A percentile compares a stretch with the other conserved stretches of the same genome.
phyloP scores from a whole-genome alignment of 31 red algal genomes.

The Asparagopsis taxiformis region DNA sequence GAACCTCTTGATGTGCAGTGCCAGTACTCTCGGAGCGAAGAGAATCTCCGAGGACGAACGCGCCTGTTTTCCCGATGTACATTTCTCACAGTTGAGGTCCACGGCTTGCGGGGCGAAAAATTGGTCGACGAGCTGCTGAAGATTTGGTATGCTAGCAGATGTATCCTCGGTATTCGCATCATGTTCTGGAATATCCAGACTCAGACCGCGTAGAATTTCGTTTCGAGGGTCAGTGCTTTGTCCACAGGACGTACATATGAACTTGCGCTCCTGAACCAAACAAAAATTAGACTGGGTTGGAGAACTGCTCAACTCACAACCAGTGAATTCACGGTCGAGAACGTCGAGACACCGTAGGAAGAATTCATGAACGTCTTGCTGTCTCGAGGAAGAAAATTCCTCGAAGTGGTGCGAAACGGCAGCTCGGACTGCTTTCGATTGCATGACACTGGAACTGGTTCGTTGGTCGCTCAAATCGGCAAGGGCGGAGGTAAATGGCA shows the following conservation, averaged over 20 bases:
- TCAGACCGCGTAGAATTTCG: slow-evolving; percentile 22
- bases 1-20: slow-evolving; percentile 30
- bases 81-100: slow-evolving; percentile 27
- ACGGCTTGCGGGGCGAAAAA: slow-evolving; percentile 26
- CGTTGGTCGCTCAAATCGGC: background rate
- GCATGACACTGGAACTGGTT: background rate
- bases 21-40: slow-evolving; percentile 10
- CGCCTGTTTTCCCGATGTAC: slow-evolving; percentile 15
- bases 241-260: slow-evolving; percentile 22
- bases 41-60: background rate
- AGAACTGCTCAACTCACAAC: background rate
- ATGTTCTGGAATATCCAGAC: slow-evolving; percentile 29
- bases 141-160: background rate
- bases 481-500: slow-evolving; percentile 9
- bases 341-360: slow-evolving; percentile 15
- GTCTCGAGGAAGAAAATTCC: slow-evolving; percentile 15
- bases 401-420: slow-evolving; percentile 24
- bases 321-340: slow-evolving; percentile 1
- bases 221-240: slow-evolving; percentile 1
- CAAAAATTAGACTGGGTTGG: slow-evolving; percentile 9
- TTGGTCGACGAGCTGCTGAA: slow-evolving; percentile 2
- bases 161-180: background rate
- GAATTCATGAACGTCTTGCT: slow-evolving; percentile 42
- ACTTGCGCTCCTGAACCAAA: slow-evolving; percentile 8
- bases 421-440: slow-evolving; percentile 4